These are phyloP conservation scores for Spathaspora arborariae DNA, from an alignment of 805 yeast genomes.

Conservation along the genomic window DNA sequence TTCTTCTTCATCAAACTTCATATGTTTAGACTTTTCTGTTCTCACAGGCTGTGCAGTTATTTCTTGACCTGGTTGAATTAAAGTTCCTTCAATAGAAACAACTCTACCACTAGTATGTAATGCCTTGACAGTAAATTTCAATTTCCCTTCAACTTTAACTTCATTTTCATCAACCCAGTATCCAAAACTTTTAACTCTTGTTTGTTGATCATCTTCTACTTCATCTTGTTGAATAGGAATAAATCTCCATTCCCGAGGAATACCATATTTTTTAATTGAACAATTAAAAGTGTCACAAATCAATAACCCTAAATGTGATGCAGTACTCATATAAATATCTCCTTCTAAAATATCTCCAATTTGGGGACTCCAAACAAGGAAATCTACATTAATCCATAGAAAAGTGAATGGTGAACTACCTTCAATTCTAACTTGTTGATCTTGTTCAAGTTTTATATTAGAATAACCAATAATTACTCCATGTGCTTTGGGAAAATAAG, in stretches of 20 bases:
- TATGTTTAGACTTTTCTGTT: constrained; percentile 27
- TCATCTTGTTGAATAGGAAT: constrained; percentile 76
- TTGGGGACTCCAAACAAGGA: constrained; percentile 86
- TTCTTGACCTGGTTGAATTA: constrained; percentile 57
- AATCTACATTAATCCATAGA: constrained; percentile 79
- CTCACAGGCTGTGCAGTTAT: constrained; percentile 53
- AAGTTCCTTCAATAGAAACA: constrained; percentile 85
- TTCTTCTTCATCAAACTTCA: constrained; percentile 41
- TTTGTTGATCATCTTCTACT: constrained; percentile 17
- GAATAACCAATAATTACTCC: constrained; percentile 86
- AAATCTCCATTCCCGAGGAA: constrained; percentile 86
- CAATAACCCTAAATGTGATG: constrained; percentile 88
- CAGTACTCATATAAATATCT: constrained; percentile 84
- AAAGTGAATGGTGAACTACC: constrained; percentile 85
- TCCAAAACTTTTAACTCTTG: constrained; percentile 54
- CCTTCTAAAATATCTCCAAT: constrained; percentile 89
- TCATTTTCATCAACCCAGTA: constrained; percentile 83
- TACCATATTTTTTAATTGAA: constrained; percentile 75
- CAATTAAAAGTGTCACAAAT: constrained; percentile 95
- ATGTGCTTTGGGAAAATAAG: constrained; percentile 61
- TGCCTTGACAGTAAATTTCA: constrained; percentile 69
- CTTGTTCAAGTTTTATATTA: constrained; percentile 52
- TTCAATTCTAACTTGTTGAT: constrained; percentile 53
- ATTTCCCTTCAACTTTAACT: constrained; percentile 74
- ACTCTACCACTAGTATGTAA: constrained; percentile 77